A percentile compares a stretch with the other conserved stretches of the same genome.
phyloP scores from a whole-genome alignment of 495 filamentous ascomycete genomes.

The Aspergillus mulundensis region DNA sequence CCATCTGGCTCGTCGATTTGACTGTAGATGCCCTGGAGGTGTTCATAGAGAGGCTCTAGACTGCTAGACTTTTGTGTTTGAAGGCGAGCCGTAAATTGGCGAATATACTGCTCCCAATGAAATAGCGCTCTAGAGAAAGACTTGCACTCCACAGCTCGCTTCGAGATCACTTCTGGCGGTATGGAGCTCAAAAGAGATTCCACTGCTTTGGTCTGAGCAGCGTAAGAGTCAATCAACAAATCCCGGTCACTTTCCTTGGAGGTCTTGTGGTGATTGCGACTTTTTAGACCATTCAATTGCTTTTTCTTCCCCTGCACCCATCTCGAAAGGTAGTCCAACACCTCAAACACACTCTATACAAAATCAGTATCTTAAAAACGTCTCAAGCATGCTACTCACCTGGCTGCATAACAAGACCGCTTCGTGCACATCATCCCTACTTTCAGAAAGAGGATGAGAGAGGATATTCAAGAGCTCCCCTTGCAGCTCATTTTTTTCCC shows the following conservation, averaged over 20 bases:
- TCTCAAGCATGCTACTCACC: slow-evolving; percentile 42
- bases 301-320: slow-evolving; percentile 86
- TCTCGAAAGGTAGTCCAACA: slow-evolving; percentile 83
- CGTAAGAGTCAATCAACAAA: slow-evolving; percentile 37
- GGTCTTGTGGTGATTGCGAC: slow-evolving; percentile 32
- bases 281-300: slow-evolving; percentile 38
- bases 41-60: slow-evolving; percentile 61
- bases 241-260: slow-evolving; percentile 36
- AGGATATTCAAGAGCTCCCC: slow-evolving; percentile 69
- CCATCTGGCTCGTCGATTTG: slow-evolving; percentile 97
- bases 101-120: slow-evolving; percentile 89
- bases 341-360: slow-evolving; percentile 75
- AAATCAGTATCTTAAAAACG: not conserved
- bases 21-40: slow-evolving; percentile 88
- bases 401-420: slow-evolving; percentile 77
- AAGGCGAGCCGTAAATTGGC: slow-evolving; percentile 46
- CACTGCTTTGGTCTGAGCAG: slow-evolving; percentile 55
- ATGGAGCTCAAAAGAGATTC: slow-evolving; percentile 63
- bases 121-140: slow-evolving; percentile 90
- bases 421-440: slow-evolving; percentile 55
- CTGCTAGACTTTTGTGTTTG: slow-evolving; percentile 35
- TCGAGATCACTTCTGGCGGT: slow-evolving; percentile 79
- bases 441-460: slow-evolving; percentile 51
- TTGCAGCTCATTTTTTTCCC: slow-evolving; percentile 62
- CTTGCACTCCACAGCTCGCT: slow-evolving; percentile 82